Conservation (phyloP, 345 rosid species). For the Combretum micranthum region DNA sequence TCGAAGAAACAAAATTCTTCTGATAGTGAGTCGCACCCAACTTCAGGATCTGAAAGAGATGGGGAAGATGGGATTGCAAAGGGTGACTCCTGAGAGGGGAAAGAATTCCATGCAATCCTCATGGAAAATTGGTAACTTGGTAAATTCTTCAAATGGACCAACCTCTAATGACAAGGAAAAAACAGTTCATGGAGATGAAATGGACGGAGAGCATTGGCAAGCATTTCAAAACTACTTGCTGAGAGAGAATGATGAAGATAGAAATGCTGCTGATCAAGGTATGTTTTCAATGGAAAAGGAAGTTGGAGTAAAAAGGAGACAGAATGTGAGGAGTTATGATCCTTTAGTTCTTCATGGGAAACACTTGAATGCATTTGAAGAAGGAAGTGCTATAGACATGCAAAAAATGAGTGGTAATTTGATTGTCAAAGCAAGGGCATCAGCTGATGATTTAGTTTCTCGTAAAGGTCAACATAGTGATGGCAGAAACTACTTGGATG, state of each 20-base stretch:
- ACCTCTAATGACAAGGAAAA: constrained; percentile 26
- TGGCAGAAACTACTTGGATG: constrained; percentile 31
- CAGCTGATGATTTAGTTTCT: constrained; percentile 48
- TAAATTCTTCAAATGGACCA: constrained; percentile 18
- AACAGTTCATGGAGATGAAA: constrained; percentile 34
- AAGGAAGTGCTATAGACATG: constrained; percentile 31
- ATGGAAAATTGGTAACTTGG: constrained; percentile 23
- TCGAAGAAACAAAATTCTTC: constrained; percentile 57
- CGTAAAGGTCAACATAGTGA: constrained; percentile 27
- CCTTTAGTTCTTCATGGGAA: constrained; percentile 45
- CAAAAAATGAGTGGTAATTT: constrained; percentile 39
- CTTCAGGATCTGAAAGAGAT: constrained; percentile 41
- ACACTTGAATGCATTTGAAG: constrained; percentile 34
- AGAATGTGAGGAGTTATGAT: constrained; percentile 41
- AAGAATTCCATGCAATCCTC: constrained; percentile 29
- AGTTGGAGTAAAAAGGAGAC: constrained; percentile 39
- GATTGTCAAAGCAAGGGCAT: constrained; percentile 34
- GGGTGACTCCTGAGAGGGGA: constrained; percentile 16
- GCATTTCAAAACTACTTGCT: constrained; percentile 79
- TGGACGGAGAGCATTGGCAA: constrained; percentile 72
- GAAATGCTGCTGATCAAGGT: constrained; percentile 27
- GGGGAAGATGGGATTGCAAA: constrained; percentile 33
- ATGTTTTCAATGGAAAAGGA: constrained; percentile 63
- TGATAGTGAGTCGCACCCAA: constrained; percentile 44
- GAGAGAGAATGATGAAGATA: constrained; percentile 74